These are phyloP conservation scores for Debaryomyces nepalensis DNA, from an alignment of 1,139 yeast genomes.

Conservation along the genomic window DNA sequence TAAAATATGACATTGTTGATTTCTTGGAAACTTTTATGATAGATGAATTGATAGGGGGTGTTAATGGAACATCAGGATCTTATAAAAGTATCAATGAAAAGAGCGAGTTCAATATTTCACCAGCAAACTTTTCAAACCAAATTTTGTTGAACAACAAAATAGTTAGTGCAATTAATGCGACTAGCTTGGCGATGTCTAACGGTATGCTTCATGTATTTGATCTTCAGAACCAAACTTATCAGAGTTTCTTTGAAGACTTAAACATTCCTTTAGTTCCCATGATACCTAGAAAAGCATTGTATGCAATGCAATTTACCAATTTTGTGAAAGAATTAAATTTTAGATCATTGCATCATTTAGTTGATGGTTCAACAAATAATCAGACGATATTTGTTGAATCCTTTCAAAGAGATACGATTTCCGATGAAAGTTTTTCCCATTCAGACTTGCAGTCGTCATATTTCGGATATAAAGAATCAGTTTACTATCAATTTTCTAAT, in stretches of 20 bases:
- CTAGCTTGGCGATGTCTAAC: constrained; percentile 56
- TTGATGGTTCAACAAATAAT: constrained; percentile 54
- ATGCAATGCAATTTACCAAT: constrained; percentile 68
- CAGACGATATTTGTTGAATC: constrained; percentile 64
- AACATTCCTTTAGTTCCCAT: constrained; percentile 41
- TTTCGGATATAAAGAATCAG: constrained; percentile 38
- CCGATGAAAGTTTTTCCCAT: constrained; percentile 26
- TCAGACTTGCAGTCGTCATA: constrained; percentile 17
- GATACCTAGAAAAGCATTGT: constrained; percentile 68
- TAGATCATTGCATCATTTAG: constrained; percentile 58
- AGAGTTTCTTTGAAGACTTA: constrained; percentile 36
- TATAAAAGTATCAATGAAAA: constrained; percentile 17
- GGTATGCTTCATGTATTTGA: constrained; percentile 67
- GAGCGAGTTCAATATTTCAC: constrained; percentile 11
- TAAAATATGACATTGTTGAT: constrained; percentile 32
- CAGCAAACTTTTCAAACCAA: background rate
- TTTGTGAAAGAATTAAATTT: constrained; percentile 74
- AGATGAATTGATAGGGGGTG: constrained; percentile 34
- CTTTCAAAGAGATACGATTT: constrained; percentile 46
- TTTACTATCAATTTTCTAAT: constrained; percentile 73
- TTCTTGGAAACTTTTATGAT: constrained; percentile 36
- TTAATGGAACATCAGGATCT: constrained; percentile 31
- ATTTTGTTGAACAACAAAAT: constrained; percentile 24
- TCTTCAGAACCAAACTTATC: constrained; percentile 24
- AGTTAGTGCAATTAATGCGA: constrained; percentile 37